Base-by-base conservation (phyloP, 2,329 filamentous ascomycete species). In the Calonectria pteridis region DNA sequence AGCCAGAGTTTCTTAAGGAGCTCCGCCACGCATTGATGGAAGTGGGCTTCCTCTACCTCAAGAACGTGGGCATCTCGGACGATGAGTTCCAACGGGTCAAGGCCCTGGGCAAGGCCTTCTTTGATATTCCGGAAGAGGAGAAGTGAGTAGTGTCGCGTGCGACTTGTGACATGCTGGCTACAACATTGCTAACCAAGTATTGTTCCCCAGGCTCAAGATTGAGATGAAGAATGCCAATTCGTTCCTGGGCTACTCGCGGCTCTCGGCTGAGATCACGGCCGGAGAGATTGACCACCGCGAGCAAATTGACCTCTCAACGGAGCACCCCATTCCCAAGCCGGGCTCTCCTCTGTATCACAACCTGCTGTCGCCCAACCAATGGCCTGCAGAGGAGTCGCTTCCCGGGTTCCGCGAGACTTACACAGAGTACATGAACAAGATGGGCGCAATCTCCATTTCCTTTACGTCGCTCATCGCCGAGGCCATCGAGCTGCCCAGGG, bases 41-140 rank as follows among this genome's bases (percentile, higher is more conserved):
- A 82, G 94, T 97, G n/a, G 95, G 95, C 2, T 98, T 98, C 81
- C 84, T 97, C 28, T 98, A 98, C 81, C 90, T 98, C 74, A 93
- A 93, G 81, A 95, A 97, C 81, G 93, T 94, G 3, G 94, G 93
- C 28, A 92, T 96, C 65, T 87, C 93, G 6, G 89, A 93, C 20
- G 86, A 89, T 49, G 85, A 96, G 67, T 91, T 94, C 78, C 81
- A 90, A 29, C 84, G 89, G 74, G 94, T 96, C 31, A 91, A 95
- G 67, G 80, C 85, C 3, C 89, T 95, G 80, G 94, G 94, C 55
- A 91, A 90, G 68, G 87, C 85, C 0, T 97, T 98, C 84, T 98
- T 98, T 79, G 91, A 94, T 73, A 88, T 97, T 70, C 93, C 94
- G 1, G 82, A 87, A 74, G 91, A 93, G 77, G 94, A 97, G 84